Evolutionary conservation across 352 stramenopile genomes (phyloP).

Genomic region (Phytophthora hybrid): DNA sequence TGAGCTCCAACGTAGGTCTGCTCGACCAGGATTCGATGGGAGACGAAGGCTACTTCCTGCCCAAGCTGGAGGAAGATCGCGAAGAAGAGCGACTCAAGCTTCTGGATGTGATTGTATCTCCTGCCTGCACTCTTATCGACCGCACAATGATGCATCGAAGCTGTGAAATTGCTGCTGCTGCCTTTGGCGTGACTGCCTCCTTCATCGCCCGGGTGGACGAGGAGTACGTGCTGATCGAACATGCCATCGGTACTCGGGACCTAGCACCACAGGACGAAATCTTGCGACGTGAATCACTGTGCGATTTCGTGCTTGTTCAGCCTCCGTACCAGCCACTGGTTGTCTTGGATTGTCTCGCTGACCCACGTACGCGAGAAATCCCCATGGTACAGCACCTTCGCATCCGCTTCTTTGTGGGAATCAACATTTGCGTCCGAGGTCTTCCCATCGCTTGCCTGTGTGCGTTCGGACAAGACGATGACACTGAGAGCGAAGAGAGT

Average conservation of each 20-base stretch:
- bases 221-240: conserved; percentile 58
- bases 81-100: conserved; percentile 60
- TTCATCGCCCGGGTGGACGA: conserved; percentile 72
- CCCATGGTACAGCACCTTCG: conserved; percentile 65
- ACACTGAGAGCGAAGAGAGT: conserved; percentile 28
- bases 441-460: conserved; percentile 69
- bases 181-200: conserved; percentile 53
- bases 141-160: conserved; percentile 64
- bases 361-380: conserved; percentile 58
- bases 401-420: conserved; percentile 63
- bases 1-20: conserved; percentile 59
- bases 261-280: conserved; percentile 43
- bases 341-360: conserved; percentile 53
- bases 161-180: conserved; percentile 54
- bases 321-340: conserved; percentile 51
- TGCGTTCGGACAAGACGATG: conserved; percentile 53
- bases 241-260: conserved; percentile 43
- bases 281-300: conserved; percentile 57
- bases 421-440: conserved; percentile 55
- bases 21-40: conserved; percentile 54
- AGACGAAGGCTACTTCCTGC: conserved; percentile 54
- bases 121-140: conserved; percentile 66
- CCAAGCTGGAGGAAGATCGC: conserved; percentile 45
- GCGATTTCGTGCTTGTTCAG: conserved; percentile 67
- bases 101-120: conserved; percentile 61